Conservation (phyloP, 2,329 filamentous ascomycete species). For the Microdochium bolleyi region DNA sequence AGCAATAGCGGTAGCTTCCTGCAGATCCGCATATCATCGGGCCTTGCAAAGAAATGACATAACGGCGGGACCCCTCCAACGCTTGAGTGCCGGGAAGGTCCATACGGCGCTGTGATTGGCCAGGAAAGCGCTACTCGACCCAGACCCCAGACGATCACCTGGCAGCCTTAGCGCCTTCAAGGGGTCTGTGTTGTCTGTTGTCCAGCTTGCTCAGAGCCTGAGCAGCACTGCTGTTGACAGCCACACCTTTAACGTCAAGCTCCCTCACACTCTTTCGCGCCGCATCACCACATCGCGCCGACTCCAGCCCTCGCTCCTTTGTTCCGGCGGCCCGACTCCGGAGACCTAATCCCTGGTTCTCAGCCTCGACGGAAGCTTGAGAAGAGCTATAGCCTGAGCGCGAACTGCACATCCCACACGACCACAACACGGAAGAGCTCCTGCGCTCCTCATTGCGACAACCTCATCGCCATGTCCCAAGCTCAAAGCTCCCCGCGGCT, state of each 20-base stretch:
- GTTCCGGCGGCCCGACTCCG: too few relatives aligned
- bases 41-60: not conserved
- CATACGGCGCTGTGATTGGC: not conserved
- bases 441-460: too few relatives aligned
- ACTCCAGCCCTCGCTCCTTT: too few relatives aligned
- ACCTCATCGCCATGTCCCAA: slow-evolving; percentile 44
- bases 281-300: not conserved
- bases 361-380: too few relatives aligned
- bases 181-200: not conserved
- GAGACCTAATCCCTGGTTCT: too few relatives aligned
- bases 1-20: slow-evolving; percentile 6
- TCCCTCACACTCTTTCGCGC: not conserved
- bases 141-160: not conserved
- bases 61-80: not conserved
- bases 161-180: not conserved
- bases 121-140: not conserved
- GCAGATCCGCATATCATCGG: not conserved
- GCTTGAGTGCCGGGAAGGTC: not conserved
- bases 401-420: not conserved
- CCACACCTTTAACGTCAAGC: not conserved
- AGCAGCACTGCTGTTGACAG: not conserved
- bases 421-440: not conserved
- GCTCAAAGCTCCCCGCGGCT: slow-evolving; percentile 80
- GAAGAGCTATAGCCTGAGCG: too few relatives aligned
- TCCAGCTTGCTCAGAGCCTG: not conserved